Evolutionary conservation across 2,329 filamentous ascomycete species (phyloP).

Genomic region (Thielaviopsis punctulata): DNA sequence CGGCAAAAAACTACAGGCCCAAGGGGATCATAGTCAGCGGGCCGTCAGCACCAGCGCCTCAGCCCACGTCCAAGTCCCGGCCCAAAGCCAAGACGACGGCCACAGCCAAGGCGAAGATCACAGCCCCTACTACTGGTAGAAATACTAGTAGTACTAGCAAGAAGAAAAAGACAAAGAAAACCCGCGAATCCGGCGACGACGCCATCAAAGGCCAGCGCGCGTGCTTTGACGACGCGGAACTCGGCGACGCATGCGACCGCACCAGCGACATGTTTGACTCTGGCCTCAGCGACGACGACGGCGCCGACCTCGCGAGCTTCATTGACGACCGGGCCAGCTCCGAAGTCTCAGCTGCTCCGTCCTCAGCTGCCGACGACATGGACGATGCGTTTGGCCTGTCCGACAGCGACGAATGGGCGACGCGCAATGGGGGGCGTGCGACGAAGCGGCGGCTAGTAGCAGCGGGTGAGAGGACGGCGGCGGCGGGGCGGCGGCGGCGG

Average conservation of each 20-base stretch:
- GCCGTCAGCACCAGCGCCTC: too few species aligned
- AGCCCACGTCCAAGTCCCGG: too few species aligned
- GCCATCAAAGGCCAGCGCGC: neutral
- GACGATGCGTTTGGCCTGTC: neutral
- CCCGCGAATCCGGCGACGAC: neutral
- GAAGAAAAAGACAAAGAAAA: neutral
- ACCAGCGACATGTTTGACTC: conserved; percentile 12
- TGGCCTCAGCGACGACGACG: conserved; percentile 10
- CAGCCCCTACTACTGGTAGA: too few species aligned
- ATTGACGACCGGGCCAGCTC: conserved; percentile 8
- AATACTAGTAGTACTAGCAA: too few species aligned
- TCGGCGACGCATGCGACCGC: conserved; percentile 9
- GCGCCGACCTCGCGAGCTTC: conserved; percentile 11
- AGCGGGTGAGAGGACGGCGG: neutral
- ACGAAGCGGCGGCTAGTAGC: neutral
- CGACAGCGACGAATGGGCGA: neutral
- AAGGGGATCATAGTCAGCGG: too few species aligned
- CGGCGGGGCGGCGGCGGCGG: too few species aligned
- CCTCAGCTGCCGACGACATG: conserved; percentile 5
- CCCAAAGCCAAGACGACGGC: neutral
- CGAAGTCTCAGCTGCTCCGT: conserved; percentile 1
- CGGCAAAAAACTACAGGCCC: neutral
- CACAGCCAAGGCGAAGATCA: neutral
- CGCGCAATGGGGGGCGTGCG: neutral
- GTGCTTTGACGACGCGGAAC: conserved; percentile 5